A percentile compares a stretch with the other conserved stretches of the same genome.
These are phyloP conservation scores for Hymenoscyphus albidus DNA, from an alignment of 2,329 filamentous ascomycete species.

Conservation along the genomic window DNA sequence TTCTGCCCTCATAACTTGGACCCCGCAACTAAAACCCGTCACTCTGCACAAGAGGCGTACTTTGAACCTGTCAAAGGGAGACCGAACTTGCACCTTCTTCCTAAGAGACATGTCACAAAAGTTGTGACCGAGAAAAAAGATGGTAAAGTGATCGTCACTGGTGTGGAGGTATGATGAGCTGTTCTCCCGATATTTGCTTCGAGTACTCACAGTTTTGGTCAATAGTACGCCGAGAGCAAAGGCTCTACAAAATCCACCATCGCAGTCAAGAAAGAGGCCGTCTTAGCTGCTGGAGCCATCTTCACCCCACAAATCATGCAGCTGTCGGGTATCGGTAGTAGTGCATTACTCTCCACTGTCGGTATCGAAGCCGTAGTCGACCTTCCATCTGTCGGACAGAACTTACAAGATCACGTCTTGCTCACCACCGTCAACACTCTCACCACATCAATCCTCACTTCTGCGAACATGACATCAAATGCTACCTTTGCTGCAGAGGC, in stretches of 20 bases:
- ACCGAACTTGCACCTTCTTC: constrained; percentile 3
- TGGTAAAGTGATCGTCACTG: background rate
- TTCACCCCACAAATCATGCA: constrained; percentile 24
- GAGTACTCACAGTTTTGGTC: background rate
- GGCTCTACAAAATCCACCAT: background rate
- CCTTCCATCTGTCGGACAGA: constrained; percentile 40
- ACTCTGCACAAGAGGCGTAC: background rate
- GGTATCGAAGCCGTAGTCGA: constrained; percentile 34
- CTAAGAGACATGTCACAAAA: constrained; percentile 1
- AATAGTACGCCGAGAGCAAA: background rate
- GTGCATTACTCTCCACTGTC: constrained; percentile 30
- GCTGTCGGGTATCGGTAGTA: constrained; percentile 28
- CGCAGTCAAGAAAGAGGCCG: constrained; percentile 31
- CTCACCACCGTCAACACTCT: background rate
- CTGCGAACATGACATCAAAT: background rate
- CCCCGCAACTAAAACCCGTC: background rate
- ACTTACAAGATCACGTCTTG: constrained; percentile 30
- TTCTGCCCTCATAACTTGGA: constrained; percentile 3
- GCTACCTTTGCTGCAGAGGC: background rate
- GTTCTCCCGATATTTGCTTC: background rate
- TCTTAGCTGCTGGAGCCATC: constrained; percentile 37
- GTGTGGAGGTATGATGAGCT: background rate
- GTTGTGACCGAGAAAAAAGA: background rate
- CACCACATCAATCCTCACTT: background rate
- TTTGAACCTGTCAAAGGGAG: background rate